phyloP scores from a whole-genome alignment of 768 basidiomycete genomes.

The Agaricus subrufescens region DNA sequence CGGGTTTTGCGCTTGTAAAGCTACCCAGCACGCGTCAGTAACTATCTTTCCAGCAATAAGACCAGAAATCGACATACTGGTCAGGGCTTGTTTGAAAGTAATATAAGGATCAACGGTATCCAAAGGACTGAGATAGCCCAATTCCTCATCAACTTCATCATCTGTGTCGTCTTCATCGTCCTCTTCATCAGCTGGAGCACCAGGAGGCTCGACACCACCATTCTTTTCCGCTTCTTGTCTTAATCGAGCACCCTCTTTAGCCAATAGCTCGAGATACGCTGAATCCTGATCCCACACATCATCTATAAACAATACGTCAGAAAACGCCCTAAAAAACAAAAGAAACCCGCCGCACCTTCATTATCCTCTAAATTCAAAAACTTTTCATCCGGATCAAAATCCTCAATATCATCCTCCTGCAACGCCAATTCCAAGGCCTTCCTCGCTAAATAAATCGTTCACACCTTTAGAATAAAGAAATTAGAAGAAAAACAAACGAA shows the following conservation, averaged over 20 bases:
- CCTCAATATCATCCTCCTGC: constrained; percentile 25
- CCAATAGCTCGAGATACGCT: constrained; percentile 82
- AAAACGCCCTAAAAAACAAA: neutral
- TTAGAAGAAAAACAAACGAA: constrained; percentile 20
- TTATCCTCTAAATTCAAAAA: constrained; percentile 57
- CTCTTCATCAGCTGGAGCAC: constrained; percentile 64
- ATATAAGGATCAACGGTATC: constrained; percentile 76
- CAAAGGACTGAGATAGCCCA: constrained; percentile 81
- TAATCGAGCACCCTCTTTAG: constrained; percentile 74
- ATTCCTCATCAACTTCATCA: constrained; percentile 74
- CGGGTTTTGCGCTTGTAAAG: constrained; percentile 71
- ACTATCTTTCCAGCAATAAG: constrained; percentile 6
- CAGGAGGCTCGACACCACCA: constrained; percentile 39
- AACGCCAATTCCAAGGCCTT: constrained; percentile 50
- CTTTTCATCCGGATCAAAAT: constrained; percentile 37
- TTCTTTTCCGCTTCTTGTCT: constrained; percentile 56
- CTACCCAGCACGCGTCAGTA: constrained; percentile 29
- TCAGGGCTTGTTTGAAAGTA: constrained; percentile 74
- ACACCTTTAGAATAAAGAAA: neutral
- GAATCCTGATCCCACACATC: constrained; percentile 92
- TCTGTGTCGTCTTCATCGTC: constrained; percentile 64
- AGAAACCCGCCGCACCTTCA: constrained; percentile 32
- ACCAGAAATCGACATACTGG: constrained; percentile 42
- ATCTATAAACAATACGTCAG: constrained; percentile 35
- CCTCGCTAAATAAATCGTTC: constrained; percentile 33